Evolutionary conservation across 1,284 basidiomycete species (phyloP), one percentile per base, ranked within the genome.

Genomic region (Malassezia psittaci): DNA sequence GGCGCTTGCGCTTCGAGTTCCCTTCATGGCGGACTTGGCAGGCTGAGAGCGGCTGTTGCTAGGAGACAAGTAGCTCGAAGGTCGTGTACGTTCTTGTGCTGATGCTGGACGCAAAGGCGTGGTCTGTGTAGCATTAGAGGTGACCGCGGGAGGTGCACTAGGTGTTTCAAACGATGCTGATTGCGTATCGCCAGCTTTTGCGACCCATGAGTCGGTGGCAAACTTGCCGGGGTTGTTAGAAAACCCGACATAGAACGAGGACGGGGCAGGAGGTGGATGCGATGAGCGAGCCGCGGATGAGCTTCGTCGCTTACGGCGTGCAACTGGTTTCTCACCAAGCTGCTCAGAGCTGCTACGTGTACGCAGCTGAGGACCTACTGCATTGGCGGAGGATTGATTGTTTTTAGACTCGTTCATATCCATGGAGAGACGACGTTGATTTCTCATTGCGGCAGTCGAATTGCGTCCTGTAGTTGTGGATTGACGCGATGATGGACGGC

Each of bases 181-280:
- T 12, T 19, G 21, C 12, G 63, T 61, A 6, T 66, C 62, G 29
- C 63, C 66, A 2, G 63, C 65, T 58, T 65, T 61, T n/a, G 66
- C 63, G 2, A 66, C 69, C 65, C 65, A 67, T 13, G 63, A 62
- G 29, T 61, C 65, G 4, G 66, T 63, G 5, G 58, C 63, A 36
- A 56, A 64, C 52, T 65, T 68, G 45, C 58, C 61, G 2, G 61
- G 57, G 34, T 61, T 61, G 15, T 60, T 61, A 19, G 54, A 62
- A 57, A 64, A 62, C 48, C 61, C 57, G 36, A 33, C 39, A 36
- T 48, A 52, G 46, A 37, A 57, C 33, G 50, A 52, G 6, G 55
- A 57, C n/a, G 55, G 55, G 13, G 55, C 55, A 10, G 55, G 55
- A 34, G 55, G 55, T 18, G 55, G 55, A 43, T 41, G 37, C 16